Conservation (phyloP, 805 yeast genomes). For the Kodamaea laetipori region DNA sequence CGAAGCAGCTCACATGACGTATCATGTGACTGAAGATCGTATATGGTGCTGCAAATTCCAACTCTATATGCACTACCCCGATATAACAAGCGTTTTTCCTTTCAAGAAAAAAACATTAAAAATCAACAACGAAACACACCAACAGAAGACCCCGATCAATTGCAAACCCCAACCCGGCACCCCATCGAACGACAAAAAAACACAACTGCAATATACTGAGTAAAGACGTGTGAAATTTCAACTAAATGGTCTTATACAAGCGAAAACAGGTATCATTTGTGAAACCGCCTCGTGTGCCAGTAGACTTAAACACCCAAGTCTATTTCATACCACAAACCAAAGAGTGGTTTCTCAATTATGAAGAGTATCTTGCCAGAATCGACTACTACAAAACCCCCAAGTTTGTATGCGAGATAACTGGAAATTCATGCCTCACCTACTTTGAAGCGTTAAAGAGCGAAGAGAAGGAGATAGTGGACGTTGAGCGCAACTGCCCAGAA, state of each 20-base stretch:
- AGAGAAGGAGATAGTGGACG: conserved; percentile 52
- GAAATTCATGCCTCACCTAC: conserved; percentile 86
- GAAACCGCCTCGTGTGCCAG: conserved; percentile 59
- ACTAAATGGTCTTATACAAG: conserved; percentile 74
- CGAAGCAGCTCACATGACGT: conserved; percentile 1
- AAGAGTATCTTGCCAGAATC: conserved; percentile 69
- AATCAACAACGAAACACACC: background rate
- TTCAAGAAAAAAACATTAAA: conserved; percentile 4
- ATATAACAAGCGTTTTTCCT: conserved; percentile 4
- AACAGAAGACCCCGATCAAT: background rate
- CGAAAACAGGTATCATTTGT: conserved; percentile 67
- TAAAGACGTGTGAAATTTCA: background rate
- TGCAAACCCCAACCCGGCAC: background rate
- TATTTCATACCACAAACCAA: conserved; percentile 83
- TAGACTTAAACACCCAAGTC: conserved; percentile 59
- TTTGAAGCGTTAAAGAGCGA: conserved; percentile 88
- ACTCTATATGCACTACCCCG: conserved; percentile 5
- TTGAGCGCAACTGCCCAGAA: conserved; percentile 85
- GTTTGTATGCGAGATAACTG: conserved; percentile 95
- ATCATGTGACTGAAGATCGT: too few relatives aligned
- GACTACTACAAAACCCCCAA: conserved; percentile 74
- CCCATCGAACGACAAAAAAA: too few relatives aligned
- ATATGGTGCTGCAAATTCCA: background rate
- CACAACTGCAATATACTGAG: background rate
- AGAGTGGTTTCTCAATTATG: conserved; percentile 83